Conservation (phyloP, 2,329 filamentous ascomycete genomes). For the Fusarium ramigenum region DNA sequence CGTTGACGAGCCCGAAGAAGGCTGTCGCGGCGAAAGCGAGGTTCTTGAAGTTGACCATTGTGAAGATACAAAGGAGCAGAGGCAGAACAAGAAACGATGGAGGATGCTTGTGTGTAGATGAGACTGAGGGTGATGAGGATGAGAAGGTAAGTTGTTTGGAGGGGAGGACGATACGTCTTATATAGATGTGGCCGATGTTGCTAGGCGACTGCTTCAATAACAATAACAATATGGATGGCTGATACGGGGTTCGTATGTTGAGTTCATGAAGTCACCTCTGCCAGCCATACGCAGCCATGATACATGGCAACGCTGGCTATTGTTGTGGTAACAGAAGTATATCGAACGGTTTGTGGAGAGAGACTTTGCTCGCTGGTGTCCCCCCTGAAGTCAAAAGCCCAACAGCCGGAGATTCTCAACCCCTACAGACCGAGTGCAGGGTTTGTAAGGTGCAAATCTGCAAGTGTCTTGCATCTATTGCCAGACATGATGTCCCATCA, state of each 20-base stretch:
- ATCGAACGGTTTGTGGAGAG: background rate
- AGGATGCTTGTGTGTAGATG: conserved; percentile 18
- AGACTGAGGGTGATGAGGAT: conserved; percentile 5
- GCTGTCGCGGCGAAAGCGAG: conserved; percentile 39
- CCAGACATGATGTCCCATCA: background rate
- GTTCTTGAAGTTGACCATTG: conserved; percentile 46
- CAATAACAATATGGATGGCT: conserved; percentile 4
- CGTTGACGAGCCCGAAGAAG: conserved; percentile 35
- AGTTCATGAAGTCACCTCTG: background rate
- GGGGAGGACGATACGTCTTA: conserved; percentile 25
- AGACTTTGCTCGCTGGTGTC: background rate
- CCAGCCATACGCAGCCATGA: background rate
- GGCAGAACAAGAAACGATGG: background rate
- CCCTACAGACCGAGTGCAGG: background rate
- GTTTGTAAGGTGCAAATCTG: background rate
- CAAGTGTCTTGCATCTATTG: conserved; percentile 4
- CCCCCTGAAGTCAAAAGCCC: background rate
- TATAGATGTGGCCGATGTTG: conserved; percentile 21
- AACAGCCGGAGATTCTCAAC: background rate
- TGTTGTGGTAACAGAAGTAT: background rate
- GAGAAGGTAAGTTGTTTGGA: background rate
- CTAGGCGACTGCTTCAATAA: background rate
- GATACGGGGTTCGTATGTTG: background rate
- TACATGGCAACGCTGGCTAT: background rate
- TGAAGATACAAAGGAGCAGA: conserved; percentile 16